Conservation (phyloP, 768 basidiomycete species). For the Scleroderma citrinum region DNA sequence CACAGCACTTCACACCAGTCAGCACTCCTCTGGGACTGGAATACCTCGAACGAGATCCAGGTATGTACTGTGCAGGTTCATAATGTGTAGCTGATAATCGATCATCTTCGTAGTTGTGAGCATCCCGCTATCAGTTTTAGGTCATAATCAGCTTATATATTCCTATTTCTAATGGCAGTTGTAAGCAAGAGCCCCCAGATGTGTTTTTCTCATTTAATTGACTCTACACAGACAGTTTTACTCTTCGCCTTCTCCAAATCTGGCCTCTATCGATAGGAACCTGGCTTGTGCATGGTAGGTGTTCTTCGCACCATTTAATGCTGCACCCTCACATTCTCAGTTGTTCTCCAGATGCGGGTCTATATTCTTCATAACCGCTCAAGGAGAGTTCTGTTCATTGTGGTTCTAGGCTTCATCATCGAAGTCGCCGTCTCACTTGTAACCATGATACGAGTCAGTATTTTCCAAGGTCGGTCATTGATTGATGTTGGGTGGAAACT, state of each 20-base stretch:
- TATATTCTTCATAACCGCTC: background rate
- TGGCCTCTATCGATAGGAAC: background rate
- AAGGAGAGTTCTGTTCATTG: background rate
- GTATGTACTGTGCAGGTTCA: too few species aligned
- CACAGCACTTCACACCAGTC: too few species aligned
- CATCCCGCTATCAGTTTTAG: too few species aligned
- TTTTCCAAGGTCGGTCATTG: background rate
- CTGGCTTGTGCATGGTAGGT: background rate
- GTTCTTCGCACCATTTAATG: background rate
- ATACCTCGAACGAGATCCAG: too few species aligned
- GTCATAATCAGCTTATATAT: too few species aligned
- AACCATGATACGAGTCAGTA: background rate
- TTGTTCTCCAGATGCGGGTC: background rate
- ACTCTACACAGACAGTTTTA: background rate
- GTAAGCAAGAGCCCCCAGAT: background rate
- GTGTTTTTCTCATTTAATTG: background rate
- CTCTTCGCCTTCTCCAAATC: background rate
- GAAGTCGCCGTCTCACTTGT: background rate
- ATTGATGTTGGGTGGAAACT: background rate
- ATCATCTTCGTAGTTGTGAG: too few species aligned
- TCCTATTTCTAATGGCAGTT: too few species aligned
- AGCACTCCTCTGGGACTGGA: too few species aligned
- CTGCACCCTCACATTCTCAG: background rate
- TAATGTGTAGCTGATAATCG: background rate
- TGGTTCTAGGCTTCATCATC: background rate